Evolutionary conservation across 2,329 filamentous ascomycete species (phyloP).

Genomic region (Fragosphaeria purpurea): DNA sequence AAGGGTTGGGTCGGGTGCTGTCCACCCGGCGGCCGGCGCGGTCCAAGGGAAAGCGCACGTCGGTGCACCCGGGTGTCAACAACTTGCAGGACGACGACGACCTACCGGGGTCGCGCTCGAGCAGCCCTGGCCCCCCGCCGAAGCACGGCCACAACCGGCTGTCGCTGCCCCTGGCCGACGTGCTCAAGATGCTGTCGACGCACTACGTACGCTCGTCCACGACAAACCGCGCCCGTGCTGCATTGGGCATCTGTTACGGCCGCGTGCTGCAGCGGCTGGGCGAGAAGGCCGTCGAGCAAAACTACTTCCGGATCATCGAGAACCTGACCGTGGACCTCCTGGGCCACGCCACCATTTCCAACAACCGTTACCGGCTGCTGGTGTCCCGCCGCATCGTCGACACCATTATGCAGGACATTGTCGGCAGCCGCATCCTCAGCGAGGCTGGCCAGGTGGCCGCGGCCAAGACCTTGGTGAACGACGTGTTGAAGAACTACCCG

Average conservation of each 20-base stretch:
- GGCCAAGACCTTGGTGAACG: constrained; percentile 72
- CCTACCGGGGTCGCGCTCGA: constrained; percentile 46
- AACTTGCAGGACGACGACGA: constrained; percentile 57
- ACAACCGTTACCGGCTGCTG: constrained; percentile 80
- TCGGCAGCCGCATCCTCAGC: constrained; percentile 72
- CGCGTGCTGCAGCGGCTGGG: constrained; percentile 70
- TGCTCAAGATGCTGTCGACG: constrained; percentile 66
- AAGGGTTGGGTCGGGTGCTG: constrained; percentile 19
- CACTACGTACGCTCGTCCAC: constrained; percentile 75
- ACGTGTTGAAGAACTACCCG: constrained; percentile 88
- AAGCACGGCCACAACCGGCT: constrained; percentile 61
- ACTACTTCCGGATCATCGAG: constrained; percentile 72
- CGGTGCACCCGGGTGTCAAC: constrained; percentile 46
- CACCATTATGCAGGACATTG: constrained; percentile 71
- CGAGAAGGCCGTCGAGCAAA: constrained; percentile 70
- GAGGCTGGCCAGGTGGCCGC: constrained; percentile 82
- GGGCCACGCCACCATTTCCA: constrained; percentile 61
- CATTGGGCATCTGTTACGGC: constrained; percentile 78
- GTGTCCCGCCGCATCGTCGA: constrained; percentile 77
- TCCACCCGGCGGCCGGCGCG: constrained; percentile 62
- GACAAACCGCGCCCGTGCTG: constrained; percentile 70
- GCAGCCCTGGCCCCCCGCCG: constrained; percentile 61
- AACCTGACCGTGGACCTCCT: constrained; percentile 74
- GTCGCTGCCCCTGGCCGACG: constrained; percentile 63
- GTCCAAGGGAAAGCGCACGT: constrained; percentile 45